These are phyloP conservation scores for Paraphaeosphaeria minitans DNA, from an alignment of 2,329 filamentous ascomycete species.

Conservation along the genomic window DNA sequence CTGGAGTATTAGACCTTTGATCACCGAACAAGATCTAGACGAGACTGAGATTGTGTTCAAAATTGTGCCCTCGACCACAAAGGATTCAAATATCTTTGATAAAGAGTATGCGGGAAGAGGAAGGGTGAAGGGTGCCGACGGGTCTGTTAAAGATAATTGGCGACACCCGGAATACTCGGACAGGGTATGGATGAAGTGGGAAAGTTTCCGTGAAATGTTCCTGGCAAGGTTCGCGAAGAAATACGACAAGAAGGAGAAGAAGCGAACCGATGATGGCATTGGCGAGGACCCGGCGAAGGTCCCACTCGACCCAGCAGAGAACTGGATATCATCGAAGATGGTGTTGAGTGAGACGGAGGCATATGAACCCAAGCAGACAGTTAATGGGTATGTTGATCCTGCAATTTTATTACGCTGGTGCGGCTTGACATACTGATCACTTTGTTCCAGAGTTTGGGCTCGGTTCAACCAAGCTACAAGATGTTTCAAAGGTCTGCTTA, in stretches of 20 bases:
- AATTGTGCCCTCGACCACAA: constrained; percentile 47
- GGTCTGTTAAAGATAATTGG: neutral
- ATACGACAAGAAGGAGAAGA: neutral
- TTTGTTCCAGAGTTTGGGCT: constrained; percentile 55
- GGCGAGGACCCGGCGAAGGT: constrained; percentile 14
- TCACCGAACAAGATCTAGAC: constrained; percentile 50
- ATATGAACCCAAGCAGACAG: constrained; percentile 56
- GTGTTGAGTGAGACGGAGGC: constrained; percentile 66
- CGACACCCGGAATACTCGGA: constrained; percentile 12
- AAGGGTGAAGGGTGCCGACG: constrained; percentile 14
- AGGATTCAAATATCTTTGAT: constrained; percentile 55
- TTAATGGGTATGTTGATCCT: constrained; percentile 56
- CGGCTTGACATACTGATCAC: constrained; percentile 1
- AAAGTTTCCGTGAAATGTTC: constrained; percentile 39
- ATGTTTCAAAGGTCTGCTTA: constrained; percentile 74
- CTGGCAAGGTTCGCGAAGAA: neutral
- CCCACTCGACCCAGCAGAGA: constrained; percentile 37
- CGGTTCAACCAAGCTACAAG: constrained; percentile 72
- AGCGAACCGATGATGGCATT: constrained; percentile 4
- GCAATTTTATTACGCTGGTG: too few relatives aligned
- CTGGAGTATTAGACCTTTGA: constrained; percentile 62
- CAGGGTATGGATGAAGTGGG: constrained; percentile 53
- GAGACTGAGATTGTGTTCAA: constrained; percentile 68
- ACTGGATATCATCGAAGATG: constrained; percentile 68
- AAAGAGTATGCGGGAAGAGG: constrained; percentile 49